Evolutionary conservation across 176 grass and related monocot species (phyloP).

Genomic region (Cenchrus fungigraminus): DNA sequence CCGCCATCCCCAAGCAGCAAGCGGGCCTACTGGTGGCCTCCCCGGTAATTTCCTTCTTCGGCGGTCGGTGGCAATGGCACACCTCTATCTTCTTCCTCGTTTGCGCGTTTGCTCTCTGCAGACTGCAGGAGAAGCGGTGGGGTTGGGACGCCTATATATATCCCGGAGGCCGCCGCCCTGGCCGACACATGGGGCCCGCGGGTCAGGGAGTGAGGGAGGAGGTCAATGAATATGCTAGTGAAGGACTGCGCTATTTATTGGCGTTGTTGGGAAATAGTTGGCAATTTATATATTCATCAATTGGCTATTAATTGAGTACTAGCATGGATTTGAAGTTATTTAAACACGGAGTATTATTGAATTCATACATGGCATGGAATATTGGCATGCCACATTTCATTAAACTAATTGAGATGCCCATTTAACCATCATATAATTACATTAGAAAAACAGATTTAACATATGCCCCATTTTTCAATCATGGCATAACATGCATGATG

Average conservation of each 20-base stretch:
- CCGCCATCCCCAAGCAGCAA: constrained; percentile 30
- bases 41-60: not conserved
- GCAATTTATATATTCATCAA: constrained; percentile 41
- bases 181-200: constrained; percentile 30
- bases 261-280: constrained; percentile 52
- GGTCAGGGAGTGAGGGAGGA: not conserved
- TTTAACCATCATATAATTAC: not conserved
- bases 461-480: not conserved
- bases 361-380: not conserved
- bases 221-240: constrained; percentile 20
- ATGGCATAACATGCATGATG: no score
- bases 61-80: not conserved
- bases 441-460: not conserved
- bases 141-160: constrained; percentile 45
- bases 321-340: constrained; percentile 31
- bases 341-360: not conserved
- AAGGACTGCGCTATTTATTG: constrained; percentile 36
- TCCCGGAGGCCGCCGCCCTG: not conserved
- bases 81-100: not conserved
- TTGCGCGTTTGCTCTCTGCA: not conserved
- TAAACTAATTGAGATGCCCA: not conserved
- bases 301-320: constrained; percentile 38
- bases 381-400: not conserved
- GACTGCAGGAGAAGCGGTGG: constrained; percentile 23
- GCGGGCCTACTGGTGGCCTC: not conserved